Base-by-base conservation (phyloP, 371 early-diverging fungal species). In the Encephalitozoon hellem region DNA sequence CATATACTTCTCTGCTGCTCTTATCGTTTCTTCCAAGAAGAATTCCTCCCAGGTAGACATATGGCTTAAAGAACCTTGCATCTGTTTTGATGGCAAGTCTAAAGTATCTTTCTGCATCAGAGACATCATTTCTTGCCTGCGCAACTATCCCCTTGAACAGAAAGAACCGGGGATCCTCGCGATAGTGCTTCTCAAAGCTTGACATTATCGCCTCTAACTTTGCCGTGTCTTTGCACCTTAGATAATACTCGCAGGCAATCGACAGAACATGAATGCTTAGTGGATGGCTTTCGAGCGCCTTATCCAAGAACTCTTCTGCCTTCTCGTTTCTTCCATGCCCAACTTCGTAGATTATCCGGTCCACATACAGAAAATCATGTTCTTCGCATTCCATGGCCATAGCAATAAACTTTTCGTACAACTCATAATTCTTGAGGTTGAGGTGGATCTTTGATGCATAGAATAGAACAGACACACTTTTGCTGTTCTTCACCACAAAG, bases 41-140 rank as follows among this genome's bases (percentile, higher is more conserved):
- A 59, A 71, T 18, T 30, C 59, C 59, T 43, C 71, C 71, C 18
- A 71, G 52, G 28, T 71, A 71, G 21, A 71, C 43, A 71, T 71
- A 71, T 9, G 71, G 43, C 45, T 71, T 71, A 42, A 59, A 71
- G 55, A 32, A 71, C 15, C 45, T 30, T 21, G 28, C 9, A 71
- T 71, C 54, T 41, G 30, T 4, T 28, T 49, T 1, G 11, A 71
- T 59, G n/a, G 59, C 30, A 15, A 25, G 38, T 8, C 59, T 34
- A 30, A 71, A 59, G 21, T 43, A 42, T 15, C 54, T 43, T 25
- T 55, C 59, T 42, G 71, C 34, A 11, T 3, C 42, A 1, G 54
- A 32, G 21, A 30, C 32, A 0, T 54, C 55, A n/a, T 54, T 42
- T 9, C 32, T 53, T 34, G 18, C 26, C 18, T 55, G 34, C 1